A percentile compares a stretch with the other conserved stretches of the same genome.
Evolutionary conservation across 129 eudicot species (phyloP).

Genomic region (Erigeron canadensis): DNA sequence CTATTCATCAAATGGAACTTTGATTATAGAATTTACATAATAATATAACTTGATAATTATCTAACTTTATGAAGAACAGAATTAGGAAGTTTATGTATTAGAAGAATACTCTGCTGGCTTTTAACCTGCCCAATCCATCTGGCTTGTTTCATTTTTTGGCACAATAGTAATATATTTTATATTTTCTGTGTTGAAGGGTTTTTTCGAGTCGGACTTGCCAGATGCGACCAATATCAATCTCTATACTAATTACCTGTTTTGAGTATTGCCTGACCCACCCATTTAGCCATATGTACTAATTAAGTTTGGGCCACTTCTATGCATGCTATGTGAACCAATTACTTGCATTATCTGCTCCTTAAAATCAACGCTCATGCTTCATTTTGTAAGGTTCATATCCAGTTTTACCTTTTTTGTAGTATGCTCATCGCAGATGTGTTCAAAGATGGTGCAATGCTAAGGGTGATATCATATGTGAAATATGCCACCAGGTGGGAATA

Average conservation of each 20-base stretch:
- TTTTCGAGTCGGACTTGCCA: no score
- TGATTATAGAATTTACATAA: no score
- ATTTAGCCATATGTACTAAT: not conserved
- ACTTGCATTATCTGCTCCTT: not conserved
- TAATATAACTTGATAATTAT: no score
- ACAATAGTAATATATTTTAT: no score
- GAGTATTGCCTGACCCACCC: not conserved
- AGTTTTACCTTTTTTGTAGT: conserved; percentile 50
- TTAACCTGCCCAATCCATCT: no score
- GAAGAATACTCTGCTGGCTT: no score
- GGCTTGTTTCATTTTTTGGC: no score
- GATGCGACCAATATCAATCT: no score
- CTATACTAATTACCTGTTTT: not conserved
- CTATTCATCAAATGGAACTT: no score
- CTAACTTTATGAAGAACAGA: no score
- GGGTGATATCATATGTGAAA: conserved; percentile 86
- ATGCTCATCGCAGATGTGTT: conserved; percentile 91
- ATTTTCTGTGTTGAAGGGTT: no score
- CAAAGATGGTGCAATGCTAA: conserved; percentile 97
- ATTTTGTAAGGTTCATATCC: conserved; percentile 8
- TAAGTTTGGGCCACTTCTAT: not conserved
- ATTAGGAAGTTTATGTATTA: no score
- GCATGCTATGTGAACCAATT: not conserved
- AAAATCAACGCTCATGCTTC: not conserved
- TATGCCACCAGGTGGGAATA: conserved; percentile 76